A percentile compares a stretch with the other conserved stretches of the same genome.
Evolutionary conservation across 2,329 filamentous ascomycete genomes (phyloP).

Genomic region (Pseudocercospora fijiensis): DNA sequence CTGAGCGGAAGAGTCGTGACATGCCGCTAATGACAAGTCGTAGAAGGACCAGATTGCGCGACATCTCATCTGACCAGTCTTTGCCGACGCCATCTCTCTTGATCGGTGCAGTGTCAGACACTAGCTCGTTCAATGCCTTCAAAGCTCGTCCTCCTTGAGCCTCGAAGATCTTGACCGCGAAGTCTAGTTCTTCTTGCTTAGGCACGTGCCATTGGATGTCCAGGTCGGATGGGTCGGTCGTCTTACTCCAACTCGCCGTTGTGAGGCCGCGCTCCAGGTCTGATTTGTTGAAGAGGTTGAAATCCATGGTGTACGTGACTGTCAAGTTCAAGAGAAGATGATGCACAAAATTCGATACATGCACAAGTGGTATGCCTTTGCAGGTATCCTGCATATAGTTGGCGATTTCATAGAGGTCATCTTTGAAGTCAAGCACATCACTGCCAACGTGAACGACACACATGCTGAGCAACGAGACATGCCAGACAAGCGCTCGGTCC

Average conservation of each 20-base stretch:
- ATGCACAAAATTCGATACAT: conserved; percentile 97
- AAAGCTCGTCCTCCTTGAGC: conserved; percentile 77
- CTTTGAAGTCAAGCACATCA: conserved; percentile 83
- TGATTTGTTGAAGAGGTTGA: conserved; percentile 79
- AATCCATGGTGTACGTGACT: conserved; percentile 89
- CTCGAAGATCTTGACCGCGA: conserved; percentile 86
- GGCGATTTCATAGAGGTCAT: conserved; percentile 86
- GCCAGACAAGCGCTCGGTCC: conserved; percentile 92
- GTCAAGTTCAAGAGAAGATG: conserved; percentile 93
- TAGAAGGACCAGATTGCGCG: conserved; percentile 81
- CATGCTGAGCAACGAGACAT: conserved; percentile 96
- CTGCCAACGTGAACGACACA: conserved; percentile 93
- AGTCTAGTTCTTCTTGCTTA: conserved; percentile 73
- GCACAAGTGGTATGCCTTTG: conserved; percentile 87
- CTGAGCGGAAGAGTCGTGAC: conserved; percentile 81
- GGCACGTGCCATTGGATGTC: conserved; percentile 92
- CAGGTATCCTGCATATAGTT: conserved; percentile 96
- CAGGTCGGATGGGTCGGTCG: conserved; percentile 70
- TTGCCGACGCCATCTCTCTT: conserved; percentile 94
- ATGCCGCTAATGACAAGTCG: conserved; percentile 88
- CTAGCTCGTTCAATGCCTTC: conserved; percentile 72
- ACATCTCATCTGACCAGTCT: conserved; percentile 97
- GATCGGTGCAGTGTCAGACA: conserved; percentile 74
- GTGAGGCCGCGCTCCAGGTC: conserved; percentile 69
- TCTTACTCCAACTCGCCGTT: conserved; percentile 79